Evolutionary conservation across 108 stramenopile genomes (phyloP).

Genomic region (Poteriospumella lacustris): DNA sequence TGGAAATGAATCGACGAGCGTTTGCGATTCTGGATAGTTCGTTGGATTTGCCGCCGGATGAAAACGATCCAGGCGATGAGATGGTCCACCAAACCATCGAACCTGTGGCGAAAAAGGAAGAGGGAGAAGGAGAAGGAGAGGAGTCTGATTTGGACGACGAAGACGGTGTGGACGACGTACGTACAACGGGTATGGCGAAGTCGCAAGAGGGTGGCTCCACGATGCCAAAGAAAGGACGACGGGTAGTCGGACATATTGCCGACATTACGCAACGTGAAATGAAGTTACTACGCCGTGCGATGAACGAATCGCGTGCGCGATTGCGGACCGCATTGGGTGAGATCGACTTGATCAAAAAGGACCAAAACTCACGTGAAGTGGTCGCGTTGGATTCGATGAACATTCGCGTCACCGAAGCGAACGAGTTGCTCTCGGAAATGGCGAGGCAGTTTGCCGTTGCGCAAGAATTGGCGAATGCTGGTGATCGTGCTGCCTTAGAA

Average conservation of each 20-base stretch:
- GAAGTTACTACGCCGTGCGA: not conserved
- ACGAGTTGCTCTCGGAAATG: not conserved
- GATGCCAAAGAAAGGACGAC: too few species aligned
- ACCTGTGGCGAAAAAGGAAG: not conserved
- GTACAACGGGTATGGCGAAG: not conserved
- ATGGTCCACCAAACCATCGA: not conserved
- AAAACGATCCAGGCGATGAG: not conserved
- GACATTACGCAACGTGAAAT: not conserved
- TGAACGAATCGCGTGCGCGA: not conserved
- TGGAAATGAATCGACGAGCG: conserved; percentile 3
- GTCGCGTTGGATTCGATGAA: not conserved
- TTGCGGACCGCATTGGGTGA: not conserved
- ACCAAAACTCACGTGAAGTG: not conserved
- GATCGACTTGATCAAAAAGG: not conserved
- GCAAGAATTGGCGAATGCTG: not conserved
- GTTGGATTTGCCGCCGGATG: not conserved
- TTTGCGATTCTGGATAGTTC: not conserved
- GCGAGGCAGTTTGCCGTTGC: not conserved
- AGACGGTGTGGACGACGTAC: too few species aligned
- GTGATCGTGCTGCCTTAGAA: not conserved
- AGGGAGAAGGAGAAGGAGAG: not conserved
- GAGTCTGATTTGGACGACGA: not conserved
- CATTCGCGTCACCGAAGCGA: not conserved
- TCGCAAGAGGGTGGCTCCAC: too few species aligned
- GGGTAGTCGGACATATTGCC: not conserved